A percentile compares a stretch with the other conserved stretches of the same genome.
Conservation (phyloP, 345 rosid genomes). For the Ceriops zippeliana region DNA sequence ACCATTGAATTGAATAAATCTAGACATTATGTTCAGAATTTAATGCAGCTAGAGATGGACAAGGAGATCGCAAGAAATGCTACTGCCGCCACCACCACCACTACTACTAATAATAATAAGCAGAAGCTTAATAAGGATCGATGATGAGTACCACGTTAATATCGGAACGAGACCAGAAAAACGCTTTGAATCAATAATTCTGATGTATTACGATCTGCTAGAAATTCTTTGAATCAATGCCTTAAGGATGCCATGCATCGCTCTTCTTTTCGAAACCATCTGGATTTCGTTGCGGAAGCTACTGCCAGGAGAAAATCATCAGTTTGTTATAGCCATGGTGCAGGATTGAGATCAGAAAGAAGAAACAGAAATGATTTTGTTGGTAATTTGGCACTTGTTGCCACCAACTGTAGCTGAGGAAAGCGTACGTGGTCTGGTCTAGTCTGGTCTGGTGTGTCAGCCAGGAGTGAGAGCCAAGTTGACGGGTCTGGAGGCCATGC, state of each 20-base stretch:
- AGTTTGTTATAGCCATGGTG: slow-evolving; percentile 27
- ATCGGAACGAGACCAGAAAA: slow-evolving; percentile 35
- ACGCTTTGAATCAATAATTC: slow-evolving; percentile 63
- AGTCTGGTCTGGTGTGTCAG: slow-evolving; percentile 61
- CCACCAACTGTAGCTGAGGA: slow-evolving; percentile 49
- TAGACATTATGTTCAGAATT: too few species aligned
- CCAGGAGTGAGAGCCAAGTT: slow-evolving; percentile 87
- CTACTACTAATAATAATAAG: slow-evolving; percentile 22
- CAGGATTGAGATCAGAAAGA: neutral
- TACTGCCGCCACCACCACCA: neutral
- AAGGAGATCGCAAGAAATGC: slow-evolving; percentile 58
- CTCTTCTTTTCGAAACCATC: slow-evolving; percentile 52
- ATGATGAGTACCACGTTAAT: too few species aligned
- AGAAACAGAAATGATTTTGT: neutral
- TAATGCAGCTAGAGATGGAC: slow-evolving; percentile 69
- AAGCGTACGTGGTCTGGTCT: slow-evolving; percentile 55
- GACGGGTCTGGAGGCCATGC: slow-evolving; percentile 83
- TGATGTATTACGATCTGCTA: slow-evolving; percentile 14
- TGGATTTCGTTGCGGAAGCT: neutral
- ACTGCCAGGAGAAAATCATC: slow-evolving; percentile 31
- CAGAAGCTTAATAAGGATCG: too few species aligned
- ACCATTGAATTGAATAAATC: too few species aligned
- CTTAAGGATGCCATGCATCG: slow-evolving; percentile 90
- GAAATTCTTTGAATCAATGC: slow-evolving; percentile 80
- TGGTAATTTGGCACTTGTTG: slow-evolving; percentile 6